Base-by-base conservation (phyloP, 345 rosid genomes). In the Turnera subulata region DNA sequence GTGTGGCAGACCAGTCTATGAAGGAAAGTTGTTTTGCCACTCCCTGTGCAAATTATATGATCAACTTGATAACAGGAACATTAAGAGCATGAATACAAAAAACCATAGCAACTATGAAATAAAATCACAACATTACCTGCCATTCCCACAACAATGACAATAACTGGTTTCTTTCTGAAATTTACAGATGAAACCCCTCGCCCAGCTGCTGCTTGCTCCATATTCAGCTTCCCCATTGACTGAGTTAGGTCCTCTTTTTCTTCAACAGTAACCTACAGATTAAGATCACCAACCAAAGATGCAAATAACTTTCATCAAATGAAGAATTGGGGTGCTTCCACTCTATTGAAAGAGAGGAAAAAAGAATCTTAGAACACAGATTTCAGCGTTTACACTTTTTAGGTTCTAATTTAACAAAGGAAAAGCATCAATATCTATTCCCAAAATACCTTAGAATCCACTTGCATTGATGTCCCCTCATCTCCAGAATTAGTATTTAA, bases 11-110 rank as follows among this genome's bases (percentile, higher is more conserved):
- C 83, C 73, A 88, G 65, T 64, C 89, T 76, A 56, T 85, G 80
- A 63, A 88, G 85, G 61, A 88, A 83, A 5, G 87, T 88, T 4
- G 96, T 84, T 64, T 88, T 88, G 11, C 96, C 96, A 19, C 96
- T 83, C 47, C 96, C 96, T 88, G 62, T 6, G 12, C 48, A 42
- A 40, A 46, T 56, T 19, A 25, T 50, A 23, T 21, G 20, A 60
- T 59, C 9, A 53, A 40, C n/a, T 40, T 4, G 11, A 40, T 10
- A 40, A 40, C n/a, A n/a, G n/a, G n/a, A n/a, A n/a, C n/a, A n/a
- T n/a, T n/a, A 40, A 11, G 13, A 15, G 6, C 13, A 5, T 11
- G 45, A 5, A 40, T 40, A 5, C 6, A 59, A 43, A 40, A 11
- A 11, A 52, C 5, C 26, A 3, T 10, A 15, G n/a, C 7, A 12